These are phyloP conservation scores for Firmiana major DNA, from an alignment of 345 rosid species.

Conservation along the genomic window DNA sequence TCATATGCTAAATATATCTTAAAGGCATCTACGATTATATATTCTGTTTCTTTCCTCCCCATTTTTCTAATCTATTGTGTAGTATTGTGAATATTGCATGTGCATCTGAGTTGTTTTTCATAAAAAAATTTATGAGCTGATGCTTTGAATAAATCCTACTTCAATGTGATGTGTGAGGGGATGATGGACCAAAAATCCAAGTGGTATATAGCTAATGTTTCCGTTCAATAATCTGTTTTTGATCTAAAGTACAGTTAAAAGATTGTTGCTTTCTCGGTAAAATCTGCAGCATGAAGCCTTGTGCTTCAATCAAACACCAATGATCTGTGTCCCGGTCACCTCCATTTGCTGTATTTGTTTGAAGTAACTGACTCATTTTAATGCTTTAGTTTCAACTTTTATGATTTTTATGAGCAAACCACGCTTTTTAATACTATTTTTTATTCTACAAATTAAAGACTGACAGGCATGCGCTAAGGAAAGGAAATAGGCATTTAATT, in stretches of 20 bases:
- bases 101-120: background rate
- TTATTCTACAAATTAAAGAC: background rate
- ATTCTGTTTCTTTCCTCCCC: background rate
- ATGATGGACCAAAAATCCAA: background rate
- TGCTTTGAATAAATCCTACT: background rate
- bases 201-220: background rate
- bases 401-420: background rate
- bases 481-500: background rate
- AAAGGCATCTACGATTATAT: background rate
- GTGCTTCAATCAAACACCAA: background rate
- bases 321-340: background rate
- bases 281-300: background rate
- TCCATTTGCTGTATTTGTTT: background rate
- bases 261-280: background rate
- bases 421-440: background rate
- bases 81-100: background rate
- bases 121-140: background rate
- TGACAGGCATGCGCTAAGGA: background rate
- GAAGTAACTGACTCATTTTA: background rate
- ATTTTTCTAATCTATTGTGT: background rate
- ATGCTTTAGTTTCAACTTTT: background rate
- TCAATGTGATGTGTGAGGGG: background rate
- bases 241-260: background rate
- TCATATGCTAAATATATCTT: constrained; percentile 5
- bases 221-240: background rate